Conservation (phyloP, 768 basidiomycete genomes). For the Psilocybe tampanensis region DNA sequence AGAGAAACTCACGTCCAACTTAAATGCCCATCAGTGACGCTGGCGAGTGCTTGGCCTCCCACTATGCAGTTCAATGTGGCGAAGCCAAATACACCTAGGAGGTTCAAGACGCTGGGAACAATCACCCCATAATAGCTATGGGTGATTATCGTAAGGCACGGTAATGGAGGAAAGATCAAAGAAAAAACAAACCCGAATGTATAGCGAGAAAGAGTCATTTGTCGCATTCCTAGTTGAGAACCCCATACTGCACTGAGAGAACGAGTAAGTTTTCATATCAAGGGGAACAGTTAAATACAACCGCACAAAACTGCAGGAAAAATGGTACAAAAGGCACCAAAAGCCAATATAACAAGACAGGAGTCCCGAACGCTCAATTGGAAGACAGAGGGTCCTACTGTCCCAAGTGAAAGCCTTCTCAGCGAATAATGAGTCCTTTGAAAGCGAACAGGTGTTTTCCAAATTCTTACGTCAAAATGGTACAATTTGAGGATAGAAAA, state of each 20-base stretch:
- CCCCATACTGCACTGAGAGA: constrained; percentile 64
- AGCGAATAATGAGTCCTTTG: too few species aligned
- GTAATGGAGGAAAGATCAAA: neutral
- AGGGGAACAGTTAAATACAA: neutral
- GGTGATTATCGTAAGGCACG: neutral
- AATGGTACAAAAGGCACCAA: constrained; percentile 58
- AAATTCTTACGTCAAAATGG: constrained; percentile 51
- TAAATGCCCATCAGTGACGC: constrained; percentile 27
- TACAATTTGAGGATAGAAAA: constrained; percentile 71
- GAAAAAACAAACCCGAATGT: constrained; percentile 32
- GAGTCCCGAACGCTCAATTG: constrained; percentile 61
- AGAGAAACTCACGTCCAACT: constrained; percentile 31
- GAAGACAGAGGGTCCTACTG: constrained; percentile 61
- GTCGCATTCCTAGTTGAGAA: constrained; percentile 78
- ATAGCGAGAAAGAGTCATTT: constrained; percentile 70
- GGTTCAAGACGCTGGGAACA: constrained; percentile 50
- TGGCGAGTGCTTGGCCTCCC: constrained; percentile 47
- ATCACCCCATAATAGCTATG: constrained; percentile 48
- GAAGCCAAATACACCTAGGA: constrained; percentile 58
- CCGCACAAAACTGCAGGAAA: constrained; percentile 63
- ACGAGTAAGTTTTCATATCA: neutral
- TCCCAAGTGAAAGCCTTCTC: constrained; percentile 61
- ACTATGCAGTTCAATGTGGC: constrained; percentile 64
- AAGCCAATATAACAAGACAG: constrained; percentile 62
- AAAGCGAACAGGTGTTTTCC: too few species aligned